A percentile compares a stretch with the other conserved stretches of the same genome.
Evolutionary conservation across 2,329 filamentous ascomycete species (phyloP).

Genomic region (Dothistroma pini): DNA sequence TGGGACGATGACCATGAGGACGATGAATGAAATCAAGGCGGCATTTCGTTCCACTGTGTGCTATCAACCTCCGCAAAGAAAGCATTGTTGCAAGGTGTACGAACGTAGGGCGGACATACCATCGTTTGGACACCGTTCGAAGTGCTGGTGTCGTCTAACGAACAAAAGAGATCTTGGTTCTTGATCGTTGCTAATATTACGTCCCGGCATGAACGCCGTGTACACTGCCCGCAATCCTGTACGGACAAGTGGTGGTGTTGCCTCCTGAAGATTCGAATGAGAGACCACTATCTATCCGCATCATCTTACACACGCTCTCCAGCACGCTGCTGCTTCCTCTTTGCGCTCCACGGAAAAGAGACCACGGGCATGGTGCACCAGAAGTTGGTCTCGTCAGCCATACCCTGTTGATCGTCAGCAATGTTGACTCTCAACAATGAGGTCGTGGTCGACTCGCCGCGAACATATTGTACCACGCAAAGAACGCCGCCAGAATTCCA

Average conservation of each 20-base stretch:
- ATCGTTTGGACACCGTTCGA: background rate
- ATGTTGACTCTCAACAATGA: background rate
- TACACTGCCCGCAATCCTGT: background rate
- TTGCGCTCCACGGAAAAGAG: constrained; percentile 38
- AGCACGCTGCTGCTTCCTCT: constrained; percentile 14
- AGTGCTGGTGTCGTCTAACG: background rate
- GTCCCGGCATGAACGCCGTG: too few species aligned
- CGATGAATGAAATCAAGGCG: background rate
- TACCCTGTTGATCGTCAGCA: constrained; percentile 46
- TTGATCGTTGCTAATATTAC: background rate
- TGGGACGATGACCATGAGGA: background rate
- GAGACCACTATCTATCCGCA: background rate
- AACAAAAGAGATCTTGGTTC: background rate
- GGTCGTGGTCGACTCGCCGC: constrained; percentile 40
- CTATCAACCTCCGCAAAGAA: too few species aligned
- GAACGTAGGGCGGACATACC: too few species aligned
- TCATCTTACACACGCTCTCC: background rate
- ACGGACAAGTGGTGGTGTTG: background rate
- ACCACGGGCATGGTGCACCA: constrained; percentile 32
- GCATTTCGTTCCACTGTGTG: too few species aligned
- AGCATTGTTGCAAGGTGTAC: too few species aligned
- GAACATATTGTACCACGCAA: constrained; percentile 84
- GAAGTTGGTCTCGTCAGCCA: constrained; percentile 57
- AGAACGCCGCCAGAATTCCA: constrained; percentile 74
- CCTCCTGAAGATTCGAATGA: background rate